phyloP scores from a whole-genome alignment of 495 filamentous ascomycete genomes.

The Penicillium daleae region DNA sequence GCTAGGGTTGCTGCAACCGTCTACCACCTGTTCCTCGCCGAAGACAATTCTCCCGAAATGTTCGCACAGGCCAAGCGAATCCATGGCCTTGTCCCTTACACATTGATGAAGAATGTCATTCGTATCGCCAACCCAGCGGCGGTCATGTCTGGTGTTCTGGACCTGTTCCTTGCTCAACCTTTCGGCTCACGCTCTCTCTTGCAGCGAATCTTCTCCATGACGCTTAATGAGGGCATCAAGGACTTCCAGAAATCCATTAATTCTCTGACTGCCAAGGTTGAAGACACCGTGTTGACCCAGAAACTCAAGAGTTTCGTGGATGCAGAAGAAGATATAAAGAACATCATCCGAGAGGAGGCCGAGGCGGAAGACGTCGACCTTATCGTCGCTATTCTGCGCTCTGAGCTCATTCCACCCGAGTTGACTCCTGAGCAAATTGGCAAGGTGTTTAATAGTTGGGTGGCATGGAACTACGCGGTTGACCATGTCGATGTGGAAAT shows the following conservation, averaged over 20 bases:
- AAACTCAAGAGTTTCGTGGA: constrained; percentile 82
- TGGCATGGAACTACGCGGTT: constrained; percentile 94
- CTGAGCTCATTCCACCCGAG: constrained; percentile 70
- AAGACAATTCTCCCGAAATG: constrained; percentile 95
- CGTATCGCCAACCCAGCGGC: constrained; percentile 93
- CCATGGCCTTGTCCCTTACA: constrained; percentile 91
- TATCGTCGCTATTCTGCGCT: constrained; percentile 78
- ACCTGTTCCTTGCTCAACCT: constrained; percentile 93
- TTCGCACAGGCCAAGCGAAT: constrained; percentile 94
- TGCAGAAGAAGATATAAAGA: constrained; percentile 72
- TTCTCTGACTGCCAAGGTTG: constrained; percentile 70
- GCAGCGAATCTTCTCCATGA: constrained; percentile 91
- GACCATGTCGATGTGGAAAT: constrained; percentile 90
- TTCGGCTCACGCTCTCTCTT: constrained; percentile 87
- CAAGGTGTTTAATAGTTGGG: constrained; percentile 87
- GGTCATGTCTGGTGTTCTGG: constrained; percentile 90
- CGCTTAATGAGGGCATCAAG: constrained; percentile 85
- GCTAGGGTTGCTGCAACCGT: constrained; percentile 83
- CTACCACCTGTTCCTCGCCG: constrained; percentile 95
- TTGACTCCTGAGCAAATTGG: constrained; percentile 74
- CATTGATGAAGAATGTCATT: constrained; percentile 92
- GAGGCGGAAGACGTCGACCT: constrained; percentile 73
- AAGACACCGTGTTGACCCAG: constrained; percentile 74
- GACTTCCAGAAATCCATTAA: constrained; percentile 85
- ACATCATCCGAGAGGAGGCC: constrained; percentile 73